A percentile compares a stretch with the other conserved stretches of the same genome.
Evolutionary conservation across 2,329 filamentous ascomycete genomes (phyloP).

Genomic region (Stagonosporopsis rhizophila): DNA sequence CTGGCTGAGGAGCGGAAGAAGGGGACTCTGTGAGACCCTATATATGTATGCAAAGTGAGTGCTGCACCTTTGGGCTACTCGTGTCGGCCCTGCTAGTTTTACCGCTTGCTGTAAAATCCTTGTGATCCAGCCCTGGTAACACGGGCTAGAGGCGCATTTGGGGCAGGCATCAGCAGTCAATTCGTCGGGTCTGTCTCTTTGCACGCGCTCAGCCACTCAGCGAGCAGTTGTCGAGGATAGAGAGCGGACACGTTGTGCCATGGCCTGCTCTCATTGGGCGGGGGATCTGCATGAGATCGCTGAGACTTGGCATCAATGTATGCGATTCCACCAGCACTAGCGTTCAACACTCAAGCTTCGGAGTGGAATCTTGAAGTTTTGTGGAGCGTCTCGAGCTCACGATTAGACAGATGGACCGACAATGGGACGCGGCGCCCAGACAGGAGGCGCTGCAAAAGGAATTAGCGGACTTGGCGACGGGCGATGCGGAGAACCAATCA

Average conservation of each 20-base stretch:
- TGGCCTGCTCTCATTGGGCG: constrained; percentile 23
- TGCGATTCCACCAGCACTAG: constrained; percentile 15
- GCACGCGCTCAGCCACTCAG: constrained; percentile 21
- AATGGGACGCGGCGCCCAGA: constrained; percentile 15
- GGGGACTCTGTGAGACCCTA: constrained; percentile 21
- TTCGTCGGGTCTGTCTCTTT: constrained; percentile 13
- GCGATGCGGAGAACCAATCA: constrained; percentile 16
- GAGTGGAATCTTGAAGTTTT: constrained; percentile 18
- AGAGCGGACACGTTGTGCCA: constrained; percentile 25
- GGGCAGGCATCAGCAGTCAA: constrained; percentile 20
- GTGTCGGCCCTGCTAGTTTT: constrained; percentile 21
- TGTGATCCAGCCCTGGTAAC: constrained; percentile 23
- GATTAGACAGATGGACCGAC: constrained; percentile 16
- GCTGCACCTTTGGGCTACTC: constrained; percentile 20
- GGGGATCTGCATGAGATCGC: constrained; percentile 9
- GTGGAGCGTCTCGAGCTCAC: constrained; percentile 12
- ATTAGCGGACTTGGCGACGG: constrained; percentile 10
- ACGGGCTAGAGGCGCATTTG: constrained; percentile 17
- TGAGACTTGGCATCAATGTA: constrained; percentile 15
- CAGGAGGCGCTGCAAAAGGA: constrained; percentile 15
- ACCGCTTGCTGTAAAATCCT: constrained; percentile 11
- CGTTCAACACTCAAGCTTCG: constrained; percentile 17
- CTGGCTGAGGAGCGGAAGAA: constrained; percentile 25
- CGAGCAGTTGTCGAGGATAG: constrained; percentile 13
- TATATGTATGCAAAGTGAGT: constrained; percentile 30